Base-by-base conservation (phyloP, 345 rosid genomes). In the Psidium guajava region DNA sequence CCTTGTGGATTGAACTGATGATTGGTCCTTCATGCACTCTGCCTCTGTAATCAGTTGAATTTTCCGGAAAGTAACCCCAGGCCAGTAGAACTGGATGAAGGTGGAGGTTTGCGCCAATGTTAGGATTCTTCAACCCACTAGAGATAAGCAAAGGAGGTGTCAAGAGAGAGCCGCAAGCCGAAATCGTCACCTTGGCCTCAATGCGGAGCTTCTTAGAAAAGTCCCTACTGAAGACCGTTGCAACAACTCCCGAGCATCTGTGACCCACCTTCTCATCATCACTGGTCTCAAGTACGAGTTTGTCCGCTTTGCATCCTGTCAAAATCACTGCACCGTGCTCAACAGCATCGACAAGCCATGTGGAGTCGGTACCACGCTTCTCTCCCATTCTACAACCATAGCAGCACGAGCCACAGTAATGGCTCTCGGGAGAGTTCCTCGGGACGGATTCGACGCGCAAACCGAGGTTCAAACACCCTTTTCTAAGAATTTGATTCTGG, bases 21-120 rank as follows among this genome's bases (percentile, higher is more conserved):
- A 96, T 91, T 86, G 93, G 98, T 87, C 96, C 98, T 57, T 94
- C 93, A 47, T 86, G 90, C 54, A 54, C 47, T 61, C 49, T 86
- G 50, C 88, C 88, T 21, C 52, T 51, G 51, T 56, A 32, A 53
- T 47, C 21, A 6, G 58, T 56, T 8, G 59, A 47, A 32, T 86
- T 80, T n/a, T 86, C 88, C 5, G 86, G 88, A 36, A 86, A 86
- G 83, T 86, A 86, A 18, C 88, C 88, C 88, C 88, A 86, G n/a
- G 59, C 86, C 40, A 86, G 22, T 12, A 83, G 61, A 21, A 75
- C 83, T 0, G 88, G 88, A 40, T 86, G 88, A 54, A 86, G 52
- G 74, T 82, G 86, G 54, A 84, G 84, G 84, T 87, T 87, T 25
- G 51, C 58, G 21, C 88, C 88, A 27, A 87, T 82, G 82, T 87